Conservation (phyloP, 495 filamentous ascomycete species). For the Penicillium psychrofluorescens region DNA sequence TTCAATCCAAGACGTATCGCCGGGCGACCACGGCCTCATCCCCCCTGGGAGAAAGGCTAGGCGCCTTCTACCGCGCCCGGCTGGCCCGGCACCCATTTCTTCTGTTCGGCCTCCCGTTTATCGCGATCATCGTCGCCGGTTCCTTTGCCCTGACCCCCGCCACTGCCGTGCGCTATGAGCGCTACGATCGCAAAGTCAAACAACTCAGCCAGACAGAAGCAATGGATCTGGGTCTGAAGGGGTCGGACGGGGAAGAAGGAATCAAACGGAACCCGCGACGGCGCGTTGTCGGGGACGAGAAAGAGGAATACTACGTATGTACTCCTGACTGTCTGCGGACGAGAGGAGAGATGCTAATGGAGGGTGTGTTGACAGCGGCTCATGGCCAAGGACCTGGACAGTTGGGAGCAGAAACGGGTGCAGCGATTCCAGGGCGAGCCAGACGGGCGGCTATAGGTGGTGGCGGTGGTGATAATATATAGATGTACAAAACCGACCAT, state of each 20-base stretch:
- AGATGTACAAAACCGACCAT: no score
- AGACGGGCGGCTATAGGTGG: conserved; percentile 68
- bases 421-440: conserved; percentile 80
- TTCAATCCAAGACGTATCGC: conserved; percentile 66
- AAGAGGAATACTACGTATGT: conserved; percentile 88
- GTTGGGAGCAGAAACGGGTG: conserved; percentile 95
- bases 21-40: conserved; percentile 37
- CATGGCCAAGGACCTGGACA: conserved; percentile 83
- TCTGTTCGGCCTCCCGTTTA: conserved; percentile 93
- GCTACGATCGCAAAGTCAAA: conserved; percentile 78
- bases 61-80: conserved; percentile 62
- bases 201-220: conserved; percentile 73
- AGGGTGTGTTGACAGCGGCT: conserved; percentile 51
- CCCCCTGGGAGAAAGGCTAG: conserved; percentile 55
- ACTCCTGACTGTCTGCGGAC: background rate
- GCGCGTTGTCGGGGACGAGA: conserved; percentile 47
- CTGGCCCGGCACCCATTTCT: conserved; percentile 77
- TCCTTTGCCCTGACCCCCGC: conserved; percentile 93
- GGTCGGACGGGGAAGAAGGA: conserved; percentile 35
- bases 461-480: no score
- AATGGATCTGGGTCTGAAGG: conserved; percentile 61
- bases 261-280: conserved; percentile 41
- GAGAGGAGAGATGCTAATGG: conserved; percentile 1
- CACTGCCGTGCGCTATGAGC: conserved; percentile 87
- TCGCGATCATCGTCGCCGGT: conserved; percentile 83